A percentile compares a stretch with the other conserved stretches of the same genome.
Evolutionary conservation across 208 protist species (phyloP).

Genomic region (Trypanosoma lewisi): DNA sequence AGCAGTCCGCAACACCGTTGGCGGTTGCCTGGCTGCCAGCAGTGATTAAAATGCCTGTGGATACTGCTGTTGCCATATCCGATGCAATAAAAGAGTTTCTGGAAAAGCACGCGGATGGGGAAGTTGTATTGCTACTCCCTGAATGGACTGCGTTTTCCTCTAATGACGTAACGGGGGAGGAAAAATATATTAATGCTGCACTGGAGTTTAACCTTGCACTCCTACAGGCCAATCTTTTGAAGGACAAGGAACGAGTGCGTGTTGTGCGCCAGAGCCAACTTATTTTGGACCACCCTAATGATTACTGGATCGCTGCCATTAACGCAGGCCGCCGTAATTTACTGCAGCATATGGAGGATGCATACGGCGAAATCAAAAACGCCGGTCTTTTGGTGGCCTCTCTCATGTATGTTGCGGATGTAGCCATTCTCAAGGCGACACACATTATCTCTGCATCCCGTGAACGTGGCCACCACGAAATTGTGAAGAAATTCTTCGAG

Average conservation of each 20-base stretch:
- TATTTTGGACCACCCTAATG: constrained; percentile 68
- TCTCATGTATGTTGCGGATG: constrained; percentile 82
- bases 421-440: constrained; percentile 55
- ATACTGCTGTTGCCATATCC: constrained; percentile 55
- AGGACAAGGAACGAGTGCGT: constrained; percentile 40
- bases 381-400: constrained; percentile 76
- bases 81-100: constrained; percentile 48
- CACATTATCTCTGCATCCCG: constrained; percentile 59
- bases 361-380: constrained; percentile 64
- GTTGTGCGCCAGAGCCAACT: constrained; percentile 76
- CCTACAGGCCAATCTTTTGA: constrained; percentile 54
- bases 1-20: constrained; percentile 38
- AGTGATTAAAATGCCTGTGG: constrained; percentile 52
- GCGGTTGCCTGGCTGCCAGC: constrained; percentile 76
- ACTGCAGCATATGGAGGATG: constrained; percentile 67
- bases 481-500: constrained; percentile 54
- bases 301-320: constrained; percentile 92
- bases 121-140: constrained; percentile 64
- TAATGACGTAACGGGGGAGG: constrained; percentile 69
- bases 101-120: constrained; percentile 40
- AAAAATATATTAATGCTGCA: constrained; percentile 76
- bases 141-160: constrained; percentile 80
- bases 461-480: constrained; percentile 39
- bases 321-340: constrained; percentile 73
- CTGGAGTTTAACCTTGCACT: constrained; percentile 64